phyloP scores from a whole-genome alignment of 2,329 filamentous ascomycete genomes.

The Acrocalymma vagum region DNA sequence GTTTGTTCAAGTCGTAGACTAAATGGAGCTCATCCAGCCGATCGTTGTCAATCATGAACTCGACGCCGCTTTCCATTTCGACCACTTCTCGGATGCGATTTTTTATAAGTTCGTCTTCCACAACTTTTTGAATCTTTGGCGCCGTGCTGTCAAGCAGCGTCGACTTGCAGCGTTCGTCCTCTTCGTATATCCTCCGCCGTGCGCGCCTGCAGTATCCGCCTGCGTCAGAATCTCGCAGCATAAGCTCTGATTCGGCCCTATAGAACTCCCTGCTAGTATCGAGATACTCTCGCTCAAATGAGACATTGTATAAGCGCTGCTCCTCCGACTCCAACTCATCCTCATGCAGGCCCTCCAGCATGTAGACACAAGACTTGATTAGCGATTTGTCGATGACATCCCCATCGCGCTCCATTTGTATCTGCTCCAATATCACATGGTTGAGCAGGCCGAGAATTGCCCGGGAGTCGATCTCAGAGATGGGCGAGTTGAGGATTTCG shows the following conservation, averaged over 20 bases:
- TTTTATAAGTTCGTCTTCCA: conserved; percentile 82
- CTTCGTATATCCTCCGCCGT: conserved; percentile 77
- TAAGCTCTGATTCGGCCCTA: conserved; percentile 72
- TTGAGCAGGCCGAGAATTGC: conserved; percentile 79
- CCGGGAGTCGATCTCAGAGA: conserved; percentile 53
- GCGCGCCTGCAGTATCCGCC: conserved; percentile 82
- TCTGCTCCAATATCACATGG: conserved; percentile 85
- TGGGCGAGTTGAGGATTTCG: conserved; percentile 74
- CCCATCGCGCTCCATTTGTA: conserved; percentile 90
- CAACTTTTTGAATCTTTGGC: conserved; percentile 76
- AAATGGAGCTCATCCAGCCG: conserved; percentile 79
- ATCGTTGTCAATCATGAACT: conserved; percentile 92
- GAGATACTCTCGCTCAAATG: conserved; percentile 83
- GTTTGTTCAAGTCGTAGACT: conserved; percentile 79
- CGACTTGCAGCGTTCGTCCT: conserved; percentile 82
- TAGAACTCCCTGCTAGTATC: conserved; percentile 78
- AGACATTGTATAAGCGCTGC: conserved; percentile 82
- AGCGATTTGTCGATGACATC: conserved; percentile 86
- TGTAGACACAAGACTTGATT: conserved; percentile 83
- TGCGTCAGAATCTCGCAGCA: conserved; percentile 82
- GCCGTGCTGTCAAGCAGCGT: conserved; percentile 78
- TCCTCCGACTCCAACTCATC: conserved; percentile 78
- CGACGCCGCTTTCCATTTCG: conserved; percentile 84
- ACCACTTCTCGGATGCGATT: conserved; percentile 83
- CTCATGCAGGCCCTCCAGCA: conserved; percentile 90